phyloP scores from a whole-genome alignment of 345 rosid genomes.

The Dimocarpus longan region DNA sequence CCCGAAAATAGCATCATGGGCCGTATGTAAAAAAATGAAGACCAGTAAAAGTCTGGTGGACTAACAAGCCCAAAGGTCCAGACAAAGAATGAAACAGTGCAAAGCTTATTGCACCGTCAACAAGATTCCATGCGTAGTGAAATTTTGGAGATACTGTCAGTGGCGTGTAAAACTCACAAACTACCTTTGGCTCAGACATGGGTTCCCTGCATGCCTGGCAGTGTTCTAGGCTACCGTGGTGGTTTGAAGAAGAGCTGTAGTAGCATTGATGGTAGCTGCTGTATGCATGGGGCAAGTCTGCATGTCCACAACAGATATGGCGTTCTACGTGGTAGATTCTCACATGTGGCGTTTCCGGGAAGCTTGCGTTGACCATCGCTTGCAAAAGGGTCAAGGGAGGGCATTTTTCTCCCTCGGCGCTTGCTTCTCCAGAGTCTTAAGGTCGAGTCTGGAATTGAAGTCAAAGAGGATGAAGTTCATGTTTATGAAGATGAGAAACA shows the following conservation, averaged over 20 bases:
- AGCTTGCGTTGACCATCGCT: conserved; percentile 93
- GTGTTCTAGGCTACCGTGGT: conserved; percentile 78
- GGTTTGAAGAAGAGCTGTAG: conserved; percentile 87
- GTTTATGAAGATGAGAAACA: conserved; percentile 49
- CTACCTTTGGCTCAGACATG: conserved; percentile 98
- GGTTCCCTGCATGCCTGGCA: conserved; percentile 93
- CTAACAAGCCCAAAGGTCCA: no score
- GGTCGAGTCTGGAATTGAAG: conserved; percentile 69
- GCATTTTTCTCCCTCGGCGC: conserved; percentile 74
- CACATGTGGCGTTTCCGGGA: conserved; percentile 94
- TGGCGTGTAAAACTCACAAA: conserved; percentile 79
- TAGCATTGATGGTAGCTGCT: conserved; percentile 83
- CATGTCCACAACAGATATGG: conserved; percentile 91
- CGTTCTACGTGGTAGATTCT: conserved; percentile 82
- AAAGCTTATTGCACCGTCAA: no score
- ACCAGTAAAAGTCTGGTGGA: no score
- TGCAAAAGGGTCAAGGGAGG: conserved; percentile 89
- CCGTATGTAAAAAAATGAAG: no score
- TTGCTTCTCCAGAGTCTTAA: conserved; percentile 79
- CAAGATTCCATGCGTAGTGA: conserved; percentile 26
- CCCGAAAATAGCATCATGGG: no score
- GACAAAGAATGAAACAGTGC: no score
- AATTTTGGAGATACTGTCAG: conserved; percentile 85
- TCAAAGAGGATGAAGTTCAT: conserved; percentile 56
- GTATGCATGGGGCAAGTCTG: conserved; percentile 67